These are phyloP conservation scores for Sporothrix globosa DNA, from an alignment of 2,329 filamentous ascomycete genomes.

Conservation along the genomic window DNA sequence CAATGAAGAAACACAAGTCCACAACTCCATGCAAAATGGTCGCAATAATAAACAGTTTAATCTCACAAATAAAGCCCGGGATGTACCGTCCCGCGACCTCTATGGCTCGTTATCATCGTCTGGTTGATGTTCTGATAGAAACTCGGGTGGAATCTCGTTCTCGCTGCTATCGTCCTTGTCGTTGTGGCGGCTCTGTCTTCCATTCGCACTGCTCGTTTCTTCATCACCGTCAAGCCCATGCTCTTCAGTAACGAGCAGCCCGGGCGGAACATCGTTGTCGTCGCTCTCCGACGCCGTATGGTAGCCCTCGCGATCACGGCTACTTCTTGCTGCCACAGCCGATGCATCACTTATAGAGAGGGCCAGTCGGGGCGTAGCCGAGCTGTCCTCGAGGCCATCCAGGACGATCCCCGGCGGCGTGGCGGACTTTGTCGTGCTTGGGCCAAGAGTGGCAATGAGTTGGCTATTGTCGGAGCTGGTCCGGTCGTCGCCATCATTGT, in stretches of 20 bases:
- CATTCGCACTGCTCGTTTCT: constrained; percentile 41
- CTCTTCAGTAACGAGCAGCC: constrained; percentile 45
- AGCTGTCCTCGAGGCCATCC: constrained; percentile 29
- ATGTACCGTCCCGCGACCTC: not conserved
- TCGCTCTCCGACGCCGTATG: constrained; percentile 41
- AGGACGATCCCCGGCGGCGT: not conserved
- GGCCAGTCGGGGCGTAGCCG: constrained; percentile 42
- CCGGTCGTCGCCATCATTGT: constrained; percentile 10
- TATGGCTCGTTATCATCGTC: constrained; percentile 35
- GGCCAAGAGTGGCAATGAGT: constrained; percentile 1
- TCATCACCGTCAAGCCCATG: constrained; percentile 40
- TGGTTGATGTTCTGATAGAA: constrained; percentile 51
- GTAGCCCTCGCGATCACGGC: constrained; percentile 36
- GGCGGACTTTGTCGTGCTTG: not conserved
- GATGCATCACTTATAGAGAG: constrained; percentile 38
- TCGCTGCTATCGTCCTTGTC: constrained; percentile 46
- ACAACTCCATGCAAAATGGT: not conserved
- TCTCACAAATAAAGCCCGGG: not conserved
- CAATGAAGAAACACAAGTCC: not conserved
- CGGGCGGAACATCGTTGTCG: constrained; percentile 50
- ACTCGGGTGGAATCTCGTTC: constrained; percentile 57
- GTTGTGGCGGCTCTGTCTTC: not conserved
- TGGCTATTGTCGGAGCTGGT: not conserved
- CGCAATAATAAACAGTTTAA: not conserved
- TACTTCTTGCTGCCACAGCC: not conserved